These are phyloP conservation scores for Cadophora sp. DNA, from an alignment of 2,329 filamentous ascomycete species.

Conservation along the genomic window DNA sequence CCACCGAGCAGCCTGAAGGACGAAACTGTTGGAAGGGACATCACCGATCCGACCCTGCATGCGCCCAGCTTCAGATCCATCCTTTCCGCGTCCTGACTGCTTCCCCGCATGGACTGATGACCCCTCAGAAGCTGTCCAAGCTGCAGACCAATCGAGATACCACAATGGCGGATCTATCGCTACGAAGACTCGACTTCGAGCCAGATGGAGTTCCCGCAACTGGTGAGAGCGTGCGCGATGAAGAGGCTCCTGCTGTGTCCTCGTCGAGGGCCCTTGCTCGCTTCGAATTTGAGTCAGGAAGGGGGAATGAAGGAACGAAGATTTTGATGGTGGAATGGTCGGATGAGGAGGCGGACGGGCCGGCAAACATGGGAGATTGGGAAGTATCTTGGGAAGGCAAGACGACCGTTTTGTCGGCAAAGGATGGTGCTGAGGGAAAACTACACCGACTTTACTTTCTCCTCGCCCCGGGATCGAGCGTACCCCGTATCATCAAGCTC, in stretches of 20 bases:
- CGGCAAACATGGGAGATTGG: constrained; percentile 62
- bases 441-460: constrained; percentile 77
- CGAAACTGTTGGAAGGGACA: constrained; percentile 5
- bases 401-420: constrained; percentile 66
- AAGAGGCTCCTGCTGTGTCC: constrained; percentile 53
- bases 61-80: constrained; percentile 29
- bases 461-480: constrained; percentile 71
- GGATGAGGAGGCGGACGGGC: constrained; percentile 54
- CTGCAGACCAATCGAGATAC: constrained; percentile 24
- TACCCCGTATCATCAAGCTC: constrained; percentile 77
- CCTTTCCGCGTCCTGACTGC: constrained; percentile 17
- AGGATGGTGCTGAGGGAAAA: constrained; percentile 47
- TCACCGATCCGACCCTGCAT: constrained; percentile 13
- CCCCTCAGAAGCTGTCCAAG: constrained; percentile 32
- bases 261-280: constrained; percentile 72
- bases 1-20: constrained; percentile 35
- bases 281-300: constrained; percentile 84
- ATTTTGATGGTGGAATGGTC: constrained; percentile 95
- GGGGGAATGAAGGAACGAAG: constrained; percentile 84
- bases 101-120: constrained; percentile 37
- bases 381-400: constrained; percentile 86
- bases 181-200: constrained; percentile 35
- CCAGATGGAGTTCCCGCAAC: constrained; percentile 33
- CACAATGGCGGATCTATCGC: constrained; percentile 38
- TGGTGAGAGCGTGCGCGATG: constrained; percentile 36